Evolutionary conservation across 164 flowering plant species (phyloP), one percentile per base, ranked within the genome.

Genomic region (Amborella trichopoda): DNA sequence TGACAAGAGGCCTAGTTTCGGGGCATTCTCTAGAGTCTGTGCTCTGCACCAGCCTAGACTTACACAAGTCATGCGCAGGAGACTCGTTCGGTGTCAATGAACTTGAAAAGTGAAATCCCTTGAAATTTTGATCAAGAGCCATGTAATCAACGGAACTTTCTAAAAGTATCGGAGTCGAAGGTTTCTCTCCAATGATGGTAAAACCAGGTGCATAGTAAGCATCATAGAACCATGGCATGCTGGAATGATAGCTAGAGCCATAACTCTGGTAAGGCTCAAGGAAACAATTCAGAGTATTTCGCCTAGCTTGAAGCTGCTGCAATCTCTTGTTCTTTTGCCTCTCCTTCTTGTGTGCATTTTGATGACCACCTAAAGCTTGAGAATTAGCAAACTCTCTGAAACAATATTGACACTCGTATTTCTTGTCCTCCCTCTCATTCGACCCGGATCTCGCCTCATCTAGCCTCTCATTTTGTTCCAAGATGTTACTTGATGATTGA

Each of bases 321-420:
- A 82, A 36, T 50, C 73, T 75, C 44, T 85, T 89, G 62, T 75
- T 82, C 82, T 78, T 80, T 79, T 80, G 40, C 30, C 95, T 75
- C 62, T 89, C 97, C 62, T 89, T 89, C 58, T 89, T 89, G 56
- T 89, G 97, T 11, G 97, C 97, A 68, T 89, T 89, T 62, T 89
- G 97, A 55, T 89, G 97, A n/a, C 97, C 97, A 0, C 97, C 97
- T 39, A 89, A 60, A 0, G 97, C 97, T 51, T 89, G 97, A 8
- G 97, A 85, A 50, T 82, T 89, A 3, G 76, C 75, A 36, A 89
- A 89, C 42, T 66, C 83, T 61, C 85, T 89, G 55, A 58, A 66
- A 56, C 97, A 89, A 40, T 69, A 89, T 33, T 78, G 85, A 54
- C 97, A 89, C 60, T 75, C 83, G 30, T 75, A 82, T 56, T 72